These are phyloP conservation scores for Solanum medicagineum DNA, from an alignment of 257 asterid species.

Conservation along the genomic window DNA sequence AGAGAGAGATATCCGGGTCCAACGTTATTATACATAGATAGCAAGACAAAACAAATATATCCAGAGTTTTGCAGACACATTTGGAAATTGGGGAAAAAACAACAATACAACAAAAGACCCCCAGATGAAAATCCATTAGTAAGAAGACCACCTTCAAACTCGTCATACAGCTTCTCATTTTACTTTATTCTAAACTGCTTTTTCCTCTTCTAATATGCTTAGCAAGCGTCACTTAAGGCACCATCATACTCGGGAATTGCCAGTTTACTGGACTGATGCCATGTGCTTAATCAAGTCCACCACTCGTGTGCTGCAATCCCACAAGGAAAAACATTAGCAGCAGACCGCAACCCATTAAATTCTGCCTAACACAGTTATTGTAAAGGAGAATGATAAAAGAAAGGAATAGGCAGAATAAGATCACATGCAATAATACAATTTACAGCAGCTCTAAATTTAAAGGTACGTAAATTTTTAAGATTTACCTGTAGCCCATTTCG, in stretches of 20 bases:
- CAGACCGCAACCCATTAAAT: neutral
- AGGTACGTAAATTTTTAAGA: neutral
- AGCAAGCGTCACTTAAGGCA: neutral
- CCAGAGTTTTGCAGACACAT: neutral
- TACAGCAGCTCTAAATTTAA: neutral
- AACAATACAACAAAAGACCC: neutral
- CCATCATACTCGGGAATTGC: neutral
- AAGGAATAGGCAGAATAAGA: neutral
- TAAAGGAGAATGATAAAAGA: neutral
- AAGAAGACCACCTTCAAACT: neutral
- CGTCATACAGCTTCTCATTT: neutral
- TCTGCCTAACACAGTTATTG: neutral
- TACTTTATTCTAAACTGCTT: neutral
- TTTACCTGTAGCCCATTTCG: slow-evolving; percentile 86
- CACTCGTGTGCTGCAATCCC: slow-evolving; percentile 57
- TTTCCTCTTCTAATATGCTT: neutral
- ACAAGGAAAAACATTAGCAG: neutral
- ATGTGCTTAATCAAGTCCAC: slow-evolving; percentile 66
- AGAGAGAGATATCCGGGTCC: neutral
- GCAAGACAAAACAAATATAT: neutral
- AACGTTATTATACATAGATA: neutral
- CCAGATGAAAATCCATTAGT: neutral
- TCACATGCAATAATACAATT: neutral
- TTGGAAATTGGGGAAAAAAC: neutral
- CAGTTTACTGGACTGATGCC: slow-evolving; percentile 18